Conservation (phyloP, 805 yeast genomes). For the Wickerhamiella siamensis region DNA sequence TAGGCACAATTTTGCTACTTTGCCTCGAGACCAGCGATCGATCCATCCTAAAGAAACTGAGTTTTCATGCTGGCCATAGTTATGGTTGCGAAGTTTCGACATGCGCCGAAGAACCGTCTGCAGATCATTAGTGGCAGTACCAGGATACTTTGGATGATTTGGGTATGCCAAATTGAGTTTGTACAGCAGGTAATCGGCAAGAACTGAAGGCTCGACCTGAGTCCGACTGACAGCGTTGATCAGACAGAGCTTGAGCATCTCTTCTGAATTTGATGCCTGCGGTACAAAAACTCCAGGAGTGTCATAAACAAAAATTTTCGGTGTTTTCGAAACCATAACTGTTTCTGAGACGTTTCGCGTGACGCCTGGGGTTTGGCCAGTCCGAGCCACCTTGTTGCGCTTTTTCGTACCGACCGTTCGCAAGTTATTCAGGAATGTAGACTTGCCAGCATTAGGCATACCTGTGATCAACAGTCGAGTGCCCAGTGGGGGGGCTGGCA, state of each 20-base stretch:
- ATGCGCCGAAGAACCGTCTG: slow-evolving; percentile 10
- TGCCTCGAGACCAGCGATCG: slow-evolving; percentile 9
- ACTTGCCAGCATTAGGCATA: slow-evolving; percentile 97
- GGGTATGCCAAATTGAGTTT: slow-evolving; percentile 37
- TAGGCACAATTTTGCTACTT: slow-evolving; percentile 5
- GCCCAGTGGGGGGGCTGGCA: slow-evolving; percentile 75
- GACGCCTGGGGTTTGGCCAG: slow-evolving; percentile 85
- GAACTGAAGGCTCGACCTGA: slow-evolving; percentile 67
- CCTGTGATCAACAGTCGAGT: slow-evolving; percentile 66
- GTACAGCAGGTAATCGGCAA: slow-evolving; percentile 72
- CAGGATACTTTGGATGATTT: slow-evolving; percentile 15
- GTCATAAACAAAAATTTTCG: slow-evolving; percentile 56
- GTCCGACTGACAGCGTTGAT: slow-evolving; percentile 61
- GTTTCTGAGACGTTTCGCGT: slow-evolving; percentile 67
- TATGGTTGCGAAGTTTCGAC: slow-evolving; percentile 3
- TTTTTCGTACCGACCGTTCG: slow-evolving; percentile 31
- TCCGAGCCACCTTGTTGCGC: slow-evolving; percentile 53
- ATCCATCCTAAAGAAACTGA: slow-evolving; percentile 12
- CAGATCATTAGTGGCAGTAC: slow-evolving; percentile 14
- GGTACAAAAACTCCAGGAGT: slow-evolving; percentile 92
- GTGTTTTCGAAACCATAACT: slow-evolving; percentile 48
- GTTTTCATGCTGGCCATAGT: slow-evolving; percentile 5
- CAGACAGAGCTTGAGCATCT: slow-evolving; percentile 61
- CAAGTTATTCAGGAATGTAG: slow-evolving; percentile 66
- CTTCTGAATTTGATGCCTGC: slow-evolving; percentile 42